Percentiles rank a stretch among this genome's conserved stretches.
phyloP scores from a whole-genome alignment of 1,284 basidiomycete genomes.

The Cutaneotrichosporon mucoides region DNA sequence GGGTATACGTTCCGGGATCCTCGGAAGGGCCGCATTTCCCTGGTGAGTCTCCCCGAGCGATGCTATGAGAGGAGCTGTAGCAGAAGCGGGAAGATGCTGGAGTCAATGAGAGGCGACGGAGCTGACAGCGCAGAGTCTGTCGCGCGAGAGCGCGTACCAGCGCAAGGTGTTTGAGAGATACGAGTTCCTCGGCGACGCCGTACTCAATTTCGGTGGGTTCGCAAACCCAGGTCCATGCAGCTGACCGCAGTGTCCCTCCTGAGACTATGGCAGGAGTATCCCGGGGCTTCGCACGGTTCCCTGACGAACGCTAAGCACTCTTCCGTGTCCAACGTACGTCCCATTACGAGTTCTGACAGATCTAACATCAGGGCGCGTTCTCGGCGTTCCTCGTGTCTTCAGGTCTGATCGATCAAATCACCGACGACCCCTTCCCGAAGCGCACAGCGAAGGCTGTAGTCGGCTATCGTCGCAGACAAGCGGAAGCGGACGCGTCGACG shows the following conservation, averaged over 20 bases:
- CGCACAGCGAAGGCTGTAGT: not conserved
- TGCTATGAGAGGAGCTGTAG: no score
- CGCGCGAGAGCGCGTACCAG: not conserved
- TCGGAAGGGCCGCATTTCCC: constrained; percentile 7
- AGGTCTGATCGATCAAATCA: constrained; percentile 16
- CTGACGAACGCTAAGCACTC: constrained; percentile 29
- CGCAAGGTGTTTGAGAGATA: constrained; percentile 18
- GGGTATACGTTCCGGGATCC: constrained; percentile 29
- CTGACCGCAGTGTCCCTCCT: constrained; percentile 23
- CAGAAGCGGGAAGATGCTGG: no score
- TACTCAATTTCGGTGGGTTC: constrained; percentile 25
- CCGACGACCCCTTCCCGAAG: not conserved
- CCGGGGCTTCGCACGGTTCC: constrained; percentile 19
- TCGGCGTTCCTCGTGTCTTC: constrained; percentile 19
- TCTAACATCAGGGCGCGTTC: constrained; percentile 15
- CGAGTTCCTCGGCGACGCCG: constrained; percentile 30
- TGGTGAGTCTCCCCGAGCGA: constrained; percentile 17
- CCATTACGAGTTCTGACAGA: not conserved
- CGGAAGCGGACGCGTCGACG: not conserved
- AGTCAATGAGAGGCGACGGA: no score
- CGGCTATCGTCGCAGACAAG: not conserved
- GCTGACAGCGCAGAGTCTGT: no score
- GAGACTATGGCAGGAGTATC: constrained; percentile 21
- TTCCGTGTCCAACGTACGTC: constrained; percentile 14
- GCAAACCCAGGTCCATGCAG: no score